Evolutionary conservation across 2,329 filamentous ascomycete species (phyloP).

Genomic region (Cercospora berteroae): DNA sequence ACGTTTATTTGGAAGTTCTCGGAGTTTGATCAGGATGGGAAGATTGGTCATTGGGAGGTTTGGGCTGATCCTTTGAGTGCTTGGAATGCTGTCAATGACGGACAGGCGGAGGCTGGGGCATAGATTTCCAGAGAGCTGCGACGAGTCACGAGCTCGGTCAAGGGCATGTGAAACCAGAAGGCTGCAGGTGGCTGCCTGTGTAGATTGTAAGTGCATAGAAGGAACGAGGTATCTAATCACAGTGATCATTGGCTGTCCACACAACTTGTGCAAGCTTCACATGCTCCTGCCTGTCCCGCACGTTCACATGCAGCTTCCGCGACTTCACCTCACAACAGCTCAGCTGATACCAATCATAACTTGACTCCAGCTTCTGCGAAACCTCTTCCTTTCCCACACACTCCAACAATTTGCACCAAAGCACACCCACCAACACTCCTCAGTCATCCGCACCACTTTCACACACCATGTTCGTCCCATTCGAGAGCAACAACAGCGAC

Average conservation of each 20-base stretch:
- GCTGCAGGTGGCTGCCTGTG: too few relatives aligned
- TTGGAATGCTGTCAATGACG: background rate
- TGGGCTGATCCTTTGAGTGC: constrained; percentile 7
- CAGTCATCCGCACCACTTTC: background rate
- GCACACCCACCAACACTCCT: background rate
- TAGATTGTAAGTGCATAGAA: background rate
- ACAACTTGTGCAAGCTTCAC: background rate
- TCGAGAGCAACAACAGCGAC: background rate
- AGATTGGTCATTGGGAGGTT: constrained; percentile 1
- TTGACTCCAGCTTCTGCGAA: background rate
- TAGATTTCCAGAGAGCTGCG: background rate
- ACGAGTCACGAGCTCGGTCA: background rate
- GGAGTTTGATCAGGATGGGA: constrained; percentile 1
- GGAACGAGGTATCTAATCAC: background rate
- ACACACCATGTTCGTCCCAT: background rate
- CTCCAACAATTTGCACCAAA: background rate
- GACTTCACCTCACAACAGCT: background rate
- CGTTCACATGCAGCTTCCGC: background rate
- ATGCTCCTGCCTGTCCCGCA: background rate
- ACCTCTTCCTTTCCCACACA: background rate
- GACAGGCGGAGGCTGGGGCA: background rate
- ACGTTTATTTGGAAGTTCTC: background rate
- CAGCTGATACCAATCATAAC: background rate
- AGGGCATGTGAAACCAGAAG: background rate
- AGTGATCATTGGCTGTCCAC: background rate